These are phyloP conservation scores for Saxophila tyrrhenica DNA, from an alignment of 495 filamentous ascomycete species.

Conservation along the genomic window DNA sequence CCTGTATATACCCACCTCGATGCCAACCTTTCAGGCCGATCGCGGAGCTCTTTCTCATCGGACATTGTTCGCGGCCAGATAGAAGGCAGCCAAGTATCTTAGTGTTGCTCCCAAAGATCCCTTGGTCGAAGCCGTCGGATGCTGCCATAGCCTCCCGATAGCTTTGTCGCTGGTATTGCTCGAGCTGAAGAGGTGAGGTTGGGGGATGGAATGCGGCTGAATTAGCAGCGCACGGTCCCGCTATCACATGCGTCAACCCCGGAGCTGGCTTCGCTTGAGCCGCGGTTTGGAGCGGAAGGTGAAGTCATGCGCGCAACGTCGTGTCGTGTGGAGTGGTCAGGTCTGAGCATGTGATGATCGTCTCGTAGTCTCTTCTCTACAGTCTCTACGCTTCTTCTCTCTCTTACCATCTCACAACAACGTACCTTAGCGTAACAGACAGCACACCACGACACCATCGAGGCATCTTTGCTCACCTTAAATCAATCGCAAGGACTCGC, in stretches of 20 bases:
- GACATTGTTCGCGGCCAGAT: too few species aligned
- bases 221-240: not conserved
- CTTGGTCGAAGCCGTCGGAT: too few species aligned
- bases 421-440: not conserved
- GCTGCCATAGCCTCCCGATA: too few species aligned
- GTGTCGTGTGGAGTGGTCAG: too few species aligned
- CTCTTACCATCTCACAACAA: not conserved
- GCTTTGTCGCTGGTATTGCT: too few species aligned
- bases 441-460: not conserved
- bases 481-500: slow-evolving; percentile 20
- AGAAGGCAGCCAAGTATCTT: too few species aligned
- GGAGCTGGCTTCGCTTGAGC: not conserved
- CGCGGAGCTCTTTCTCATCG: not conserved
- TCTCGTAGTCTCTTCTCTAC: not conserved
- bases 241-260: slow-evolving; percentile 7
- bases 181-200: not conserved
- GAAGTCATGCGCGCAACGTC: not conserved
- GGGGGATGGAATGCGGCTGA: not conserved
- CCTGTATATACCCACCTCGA: too few species aligned
- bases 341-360: not conserved
- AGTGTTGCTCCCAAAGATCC: too few species aligned
- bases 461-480: not conserved
- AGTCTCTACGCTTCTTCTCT: not conserved
- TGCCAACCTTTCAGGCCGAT: not conserved
- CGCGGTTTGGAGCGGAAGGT: slow-evolving; percentile 2